Conservation (phyloP, 345 rosid genomes). For the Stellera chamaejasme region DNA sequence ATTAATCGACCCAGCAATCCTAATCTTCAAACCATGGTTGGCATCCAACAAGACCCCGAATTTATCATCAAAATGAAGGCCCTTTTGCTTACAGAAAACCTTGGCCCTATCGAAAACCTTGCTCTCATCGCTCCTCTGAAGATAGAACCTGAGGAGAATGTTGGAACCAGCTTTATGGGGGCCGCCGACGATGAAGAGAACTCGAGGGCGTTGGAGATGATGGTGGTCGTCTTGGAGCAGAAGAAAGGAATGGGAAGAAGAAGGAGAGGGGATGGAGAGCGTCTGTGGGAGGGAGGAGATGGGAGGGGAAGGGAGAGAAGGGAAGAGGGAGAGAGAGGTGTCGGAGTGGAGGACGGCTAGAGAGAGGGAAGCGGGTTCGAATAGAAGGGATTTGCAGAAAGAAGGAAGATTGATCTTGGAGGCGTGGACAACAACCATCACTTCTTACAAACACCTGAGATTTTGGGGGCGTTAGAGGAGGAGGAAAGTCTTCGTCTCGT, state of each 20-base stretch:
- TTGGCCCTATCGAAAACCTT: constrained; percentile 35
- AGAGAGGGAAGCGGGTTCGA: constrained; percentile 59
- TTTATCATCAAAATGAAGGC: constrained; percentile 40
- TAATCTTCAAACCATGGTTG: constrained; percentile 50
- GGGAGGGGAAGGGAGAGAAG: constrained; percentile 31
- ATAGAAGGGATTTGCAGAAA: constrained; percentile 39
- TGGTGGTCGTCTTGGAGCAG: constrained; percentile 22
- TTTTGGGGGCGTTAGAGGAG: constrained; percentile 4
- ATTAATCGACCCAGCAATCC: constrained; percentile 62
- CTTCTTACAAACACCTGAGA: background rate
- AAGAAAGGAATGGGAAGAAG: constrained; percentile 36
- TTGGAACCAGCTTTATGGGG: constrained; percentile 53
- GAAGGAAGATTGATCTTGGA: constrained; percentile 38
- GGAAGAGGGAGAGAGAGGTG: constrained; percentile 58
- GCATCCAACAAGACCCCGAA: constrained; percentile 49
- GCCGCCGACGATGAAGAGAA: constrained; percentile 42
- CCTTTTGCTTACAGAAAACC: constrained; percentile 60
- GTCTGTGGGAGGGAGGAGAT: constrained; percentile 23
- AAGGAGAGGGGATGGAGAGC: constrained; percentile 27
- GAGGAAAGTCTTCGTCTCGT: background rate
- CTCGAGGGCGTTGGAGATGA: constrained; percentile 20
- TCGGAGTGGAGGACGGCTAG: constrained; percentile 61
- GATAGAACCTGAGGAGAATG: constrained; percentile 45
- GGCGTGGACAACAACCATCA: constrained; percentile 41
- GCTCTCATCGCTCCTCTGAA: constrained; percentile 18